phyloP scores from a whole-genome alignment of 345 rosid species.

The Eucalyptus regnans region DNA sequence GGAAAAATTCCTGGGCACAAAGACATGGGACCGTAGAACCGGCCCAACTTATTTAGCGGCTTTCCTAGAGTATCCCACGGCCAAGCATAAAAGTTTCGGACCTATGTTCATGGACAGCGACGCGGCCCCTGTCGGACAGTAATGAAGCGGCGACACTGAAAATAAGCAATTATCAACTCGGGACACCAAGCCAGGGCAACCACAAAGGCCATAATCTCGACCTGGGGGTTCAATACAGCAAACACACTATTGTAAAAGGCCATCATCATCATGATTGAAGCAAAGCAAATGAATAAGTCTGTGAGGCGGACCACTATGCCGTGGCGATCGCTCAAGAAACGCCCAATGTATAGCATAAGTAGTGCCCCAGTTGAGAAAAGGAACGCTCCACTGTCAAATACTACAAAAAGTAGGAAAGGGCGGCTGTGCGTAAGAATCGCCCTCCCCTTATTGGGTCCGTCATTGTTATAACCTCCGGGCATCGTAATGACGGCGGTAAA shows the following conservation, averaged over 20 bases:
- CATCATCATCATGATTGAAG: rapidly evolving
- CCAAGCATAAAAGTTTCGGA: neutral
- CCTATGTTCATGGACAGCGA: rapidly evolving
- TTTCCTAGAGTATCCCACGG: neutral
- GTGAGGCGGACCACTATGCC: rapidly evolving
- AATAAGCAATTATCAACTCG: rapidly evolving
- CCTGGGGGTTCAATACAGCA: too few relatives aligned
- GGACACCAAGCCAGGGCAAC: too few relatives aligned
- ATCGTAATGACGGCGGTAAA: neutral
- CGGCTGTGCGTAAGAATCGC: rapidly evolving
- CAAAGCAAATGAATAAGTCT: rapidly evolving
- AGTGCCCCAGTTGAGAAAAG: rapidly evolving
- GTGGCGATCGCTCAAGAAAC: rapidly evolving
- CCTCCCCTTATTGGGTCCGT: neutral
- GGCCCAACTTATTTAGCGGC: neutral
- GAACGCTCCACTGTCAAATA: rapidly evolving
- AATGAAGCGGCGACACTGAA: rapidly evolving
- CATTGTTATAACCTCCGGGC: neutral
- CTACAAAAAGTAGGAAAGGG: neutral
- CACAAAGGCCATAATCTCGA: too few relatives aligned
- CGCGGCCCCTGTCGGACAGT: neutral
- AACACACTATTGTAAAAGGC: rapidly evolving
- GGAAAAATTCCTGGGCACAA: neutral
- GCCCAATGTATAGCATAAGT: rapidly evolving
- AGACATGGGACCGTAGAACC: neutral